Base-by-base conservation (phyloP, 2,329 filamentous ascomycete genomes). In the Epichloe festucae region DNA sequence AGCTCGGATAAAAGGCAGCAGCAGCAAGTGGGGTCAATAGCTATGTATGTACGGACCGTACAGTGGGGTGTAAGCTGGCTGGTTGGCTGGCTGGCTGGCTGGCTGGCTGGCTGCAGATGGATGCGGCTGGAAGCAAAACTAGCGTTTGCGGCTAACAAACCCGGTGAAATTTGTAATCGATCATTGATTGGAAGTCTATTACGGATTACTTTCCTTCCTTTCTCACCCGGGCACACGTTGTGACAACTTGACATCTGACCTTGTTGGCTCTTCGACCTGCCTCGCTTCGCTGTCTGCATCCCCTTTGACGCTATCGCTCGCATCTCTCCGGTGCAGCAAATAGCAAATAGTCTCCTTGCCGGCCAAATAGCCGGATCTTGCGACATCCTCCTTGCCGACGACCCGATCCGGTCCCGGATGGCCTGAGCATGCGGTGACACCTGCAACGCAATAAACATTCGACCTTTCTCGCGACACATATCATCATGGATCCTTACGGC, bases 401-500 rank as follows among this genome's bases (percentile, higher is more conserved):
- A 53, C 48, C 57, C 55, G 58, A 53, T 49, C 45, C 23, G 44
- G n/a, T 45, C 34, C 46, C 35, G 27, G 36, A 46, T 45, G 19
- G 35, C 17, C 46, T 43, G 53, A 56, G 54, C 49, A 58, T 58
- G 56, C 34, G 48, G 56, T 55, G 53, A 55, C 43, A 46, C 31
- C 17, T 41, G 47, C 51, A 41, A 38, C 55, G 48, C 49, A 34
- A 64, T 62, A 49, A 61, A 35, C 14, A 46, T 19, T 23, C 48
- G 35, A 43, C 21, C 27, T 19, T 35, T 41, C 14, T 44, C 54
- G 50, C 47, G 41, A 57, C 57, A 56, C 15, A 8, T 17, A 38
- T 38, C 19, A 63, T 8, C 47, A 63, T 69, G 66, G 62, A 60
- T 58, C 45, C 58, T 52, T 60, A 62, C 58, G 54, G 53, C 54